Percentiles rank a stretch among this genome's conserved stretches.
Evolutionary conservation across 2,329 filamentous ascomycete species (phyloP).

Genomic region (Septoria petroselini): DNA sequence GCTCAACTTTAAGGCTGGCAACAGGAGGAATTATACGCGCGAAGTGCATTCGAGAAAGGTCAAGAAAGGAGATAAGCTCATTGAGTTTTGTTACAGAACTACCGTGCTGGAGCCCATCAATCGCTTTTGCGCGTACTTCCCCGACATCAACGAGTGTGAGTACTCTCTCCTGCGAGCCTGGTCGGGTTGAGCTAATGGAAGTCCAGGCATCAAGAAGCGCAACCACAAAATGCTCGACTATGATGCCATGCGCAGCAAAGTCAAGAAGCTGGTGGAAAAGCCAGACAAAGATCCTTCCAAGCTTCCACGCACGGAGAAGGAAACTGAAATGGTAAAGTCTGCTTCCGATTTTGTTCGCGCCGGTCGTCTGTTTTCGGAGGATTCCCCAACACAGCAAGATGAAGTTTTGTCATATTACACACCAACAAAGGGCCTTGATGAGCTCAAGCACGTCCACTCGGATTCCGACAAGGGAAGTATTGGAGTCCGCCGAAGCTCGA

Average conservation of each 20-base stretch:
- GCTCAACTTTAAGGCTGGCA: constrained; percentile 30
- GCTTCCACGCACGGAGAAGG: constrained; percentile 91
- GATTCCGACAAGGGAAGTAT: constrained; percentile 23
- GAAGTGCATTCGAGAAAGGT: constrained; percentile 13
- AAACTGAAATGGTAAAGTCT: constrained; percentile 69
- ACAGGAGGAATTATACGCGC: constrained; percentile 25
- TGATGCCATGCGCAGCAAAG: constrained; percentile 89
- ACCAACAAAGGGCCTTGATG: constrained; percentile 32
- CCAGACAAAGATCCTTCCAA: constrained; percentile 98
- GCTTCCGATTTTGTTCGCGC: constrained; percentile 20
- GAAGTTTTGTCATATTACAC: constrained; percentile 27
- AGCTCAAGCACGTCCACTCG: constrained; percentile 23
- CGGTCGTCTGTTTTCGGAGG: constrained; percentile 10
- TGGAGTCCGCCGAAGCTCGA: constrained; percentile 20
- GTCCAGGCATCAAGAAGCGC: constrained; percentile 86
- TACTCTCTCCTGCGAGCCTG: constrained; percentile 4
- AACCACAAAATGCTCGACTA: constrained; percentile 98
- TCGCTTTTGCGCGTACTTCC: constrained; percentile 96
- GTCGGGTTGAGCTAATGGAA: constrained; percentile 12
- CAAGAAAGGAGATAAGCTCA: constrained; percentile 30
- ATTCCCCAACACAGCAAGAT: constrained; percentile 12
- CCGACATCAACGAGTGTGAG: constrained; percentile 94
- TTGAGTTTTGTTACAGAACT: constrained; percentile 53
- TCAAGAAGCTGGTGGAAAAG: constrained; percentile 96
- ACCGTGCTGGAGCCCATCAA: constrained; percentile 95